Evolutionary conservation across 352 stramenopile species (phyloP).

Genomic region (Phytophthora melonis): DNA sequence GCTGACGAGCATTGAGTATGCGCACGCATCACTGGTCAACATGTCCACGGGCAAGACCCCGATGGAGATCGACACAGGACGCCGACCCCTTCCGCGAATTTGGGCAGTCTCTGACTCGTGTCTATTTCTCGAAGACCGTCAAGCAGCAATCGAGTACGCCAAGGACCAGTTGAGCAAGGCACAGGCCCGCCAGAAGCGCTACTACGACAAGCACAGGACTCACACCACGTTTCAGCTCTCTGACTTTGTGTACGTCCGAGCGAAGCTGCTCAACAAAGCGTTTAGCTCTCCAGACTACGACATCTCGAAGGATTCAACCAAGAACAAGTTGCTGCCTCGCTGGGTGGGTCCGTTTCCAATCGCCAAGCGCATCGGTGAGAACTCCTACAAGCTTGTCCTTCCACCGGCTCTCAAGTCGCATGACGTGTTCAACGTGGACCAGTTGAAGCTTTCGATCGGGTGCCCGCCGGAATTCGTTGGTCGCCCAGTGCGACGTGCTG

Average conservation of each 20-base stretch:
- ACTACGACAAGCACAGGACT: neutral
- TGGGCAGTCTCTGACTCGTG: neutral
- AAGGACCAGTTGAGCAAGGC: neutral
- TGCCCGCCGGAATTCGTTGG: constrained; percentile 1
- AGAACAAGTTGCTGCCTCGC: neutral
- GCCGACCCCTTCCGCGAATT: neutral
- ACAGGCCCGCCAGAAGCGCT: neutral
- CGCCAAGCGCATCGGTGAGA: neutral
- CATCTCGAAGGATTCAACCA: neutral
- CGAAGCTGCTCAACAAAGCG: neutral
- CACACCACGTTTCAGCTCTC: neutral
- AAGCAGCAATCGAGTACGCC: neutral
- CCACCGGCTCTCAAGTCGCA: neutral
- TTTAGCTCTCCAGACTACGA: neutral
- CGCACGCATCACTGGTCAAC: neutral
- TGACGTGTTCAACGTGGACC: constrained; percentile 2
- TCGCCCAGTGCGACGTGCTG: neutral
- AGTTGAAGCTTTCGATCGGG: constrained; percentile 3
- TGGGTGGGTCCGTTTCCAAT: neutral
- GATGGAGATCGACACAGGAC: neutral
- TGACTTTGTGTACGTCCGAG: constrained; percentile 6
- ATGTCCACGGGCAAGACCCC: no score
- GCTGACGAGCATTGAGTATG: neutral
- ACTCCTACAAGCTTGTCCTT: neutral
- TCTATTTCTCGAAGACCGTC: neutral